Conservation (phyloP, 352 stramenopile species). For the Phytophthora macrochlamydospora region DNA sequence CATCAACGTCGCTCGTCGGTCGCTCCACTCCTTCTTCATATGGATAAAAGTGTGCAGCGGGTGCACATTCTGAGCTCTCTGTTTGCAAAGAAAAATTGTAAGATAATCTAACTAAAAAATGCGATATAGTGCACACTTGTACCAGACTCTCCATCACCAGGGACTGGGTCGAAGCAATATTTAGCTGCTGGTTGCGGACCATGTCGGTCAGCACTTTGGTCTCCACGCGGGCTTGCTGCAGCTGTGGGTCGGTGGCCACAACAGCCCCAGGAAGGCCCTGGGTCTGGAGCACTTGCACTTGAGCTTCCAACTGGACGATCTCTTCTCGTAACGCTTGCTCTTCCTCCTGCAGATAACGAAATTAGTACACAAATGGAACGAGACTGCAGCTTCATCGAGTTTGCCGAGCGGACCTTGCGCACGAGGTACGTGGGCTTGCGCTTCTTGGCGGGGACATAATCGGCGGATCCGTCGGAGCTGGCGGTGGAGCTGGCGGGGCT, state of each 20-base stretch:
- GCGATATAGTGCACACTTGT: not conserved
- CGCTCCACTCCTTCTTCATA: constrained; percentile 16
- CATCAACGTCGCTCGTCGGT: constrained; percentile 21
- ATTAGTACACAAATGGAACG: not conserved
- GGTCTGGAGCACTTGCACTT: constrained; percentile 20
- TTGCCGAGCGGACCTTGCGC: constrained; percentile 9
- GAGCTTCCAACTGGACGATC: constrained; percentile 19
- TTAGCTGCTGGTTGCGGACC: constrained; percentile 15
- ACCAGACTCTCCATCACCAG: constrained; percentile 25
- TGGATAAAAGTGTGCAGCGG: constrained; percentile 28
- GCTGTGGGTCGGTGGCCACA: constrained; percentile 2
- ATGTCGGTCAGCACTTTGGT: constrained; percentile 9
- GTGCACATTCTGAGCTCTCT: constrained; percentile 21
- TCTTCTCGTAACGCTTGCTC: constrained; percentile 7
- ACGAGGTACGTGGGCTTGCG: constrained; percentile 32
- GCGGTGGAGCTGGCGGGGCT: not conserved
- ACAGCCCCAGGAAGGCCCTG: constrained; percentile 12
- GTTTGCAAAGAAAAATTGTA: not conserved
- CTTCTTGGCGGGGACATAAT: constrained; percentile 16
- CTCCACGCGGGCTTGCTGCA: constrained; percentile 12
- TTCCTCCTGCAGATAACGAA: constrained; percentile 6
- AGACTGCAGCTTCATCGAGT: not conserved
- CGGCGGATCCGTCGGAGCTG: constrained; percentile 1
- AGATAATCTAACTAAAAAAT: not conserved
- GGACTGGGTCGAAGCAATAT: constrained; percentile 20